Evolutionary conservation across 1,284 basidiomycete species (phyloP).

Genomic region (Earliella scabrosa): DNA sequence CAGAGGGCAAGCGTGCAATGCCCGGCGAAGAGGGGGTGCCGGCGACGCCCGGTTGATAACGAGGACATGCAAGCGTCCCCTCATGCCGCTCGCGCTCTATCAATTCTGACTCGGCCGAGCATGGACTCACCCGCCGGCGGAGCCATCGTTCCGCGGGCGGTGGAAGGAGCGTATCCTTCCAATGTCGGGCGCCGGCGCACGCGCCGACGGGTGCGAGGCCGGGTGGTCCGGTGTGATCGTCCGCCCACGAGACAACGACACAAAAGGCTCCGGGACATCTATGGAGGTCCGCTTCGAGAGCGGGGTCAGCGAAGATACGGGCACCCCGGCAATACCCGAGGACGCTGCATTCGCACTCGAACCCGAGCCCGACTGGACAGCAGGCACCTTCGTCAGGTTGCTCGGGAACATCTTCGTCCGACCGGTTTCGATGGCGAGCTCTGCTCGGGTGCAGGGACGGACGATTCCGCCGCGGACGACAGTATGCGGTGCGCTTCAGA

Average conservation of each 20-base stretch:
- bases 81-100: no score
- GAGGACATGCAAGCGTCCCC: no score
- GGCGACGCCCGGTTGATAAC: no score
- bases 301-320: conserved; percentile 23
- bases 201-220: conserved; percentile 16
- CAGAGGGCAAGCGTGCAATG: no score
- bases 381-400: conserved; percentile 51
- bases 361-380: conserved; percentile 42
- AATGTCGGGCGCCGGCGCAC: conserved; percentile 31
- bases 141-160: conserved; percentile 37
- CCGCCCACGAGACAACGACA: conserved; percentile 9
- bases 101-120: no score
- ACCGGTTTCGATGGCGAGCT: conserved; percentile 40
- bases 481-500: no score
- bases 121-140: no score
- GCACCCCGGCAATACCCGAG: conserved; percentile 24
- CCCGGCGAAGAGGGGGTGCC: no score
- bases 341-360: no score
- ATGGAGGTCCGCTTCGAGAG: conserved; percentile 25
- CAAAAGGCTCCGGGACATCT: conserved; percentile 15
- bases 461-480: conserved; percentile 13
- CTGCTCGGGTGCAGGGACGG: conserved; percentile 5
- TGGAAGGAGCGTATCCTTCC: conserved; percentile 60
- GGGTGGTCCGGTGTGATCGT: conserved; percentile 12
- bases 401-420: conserved; percentile 49